phyloP scores from a whole-genome alignment of 2,329 filamentous ascomycete genomes.

The Phyllosticta citribraziliensis region DNA sequence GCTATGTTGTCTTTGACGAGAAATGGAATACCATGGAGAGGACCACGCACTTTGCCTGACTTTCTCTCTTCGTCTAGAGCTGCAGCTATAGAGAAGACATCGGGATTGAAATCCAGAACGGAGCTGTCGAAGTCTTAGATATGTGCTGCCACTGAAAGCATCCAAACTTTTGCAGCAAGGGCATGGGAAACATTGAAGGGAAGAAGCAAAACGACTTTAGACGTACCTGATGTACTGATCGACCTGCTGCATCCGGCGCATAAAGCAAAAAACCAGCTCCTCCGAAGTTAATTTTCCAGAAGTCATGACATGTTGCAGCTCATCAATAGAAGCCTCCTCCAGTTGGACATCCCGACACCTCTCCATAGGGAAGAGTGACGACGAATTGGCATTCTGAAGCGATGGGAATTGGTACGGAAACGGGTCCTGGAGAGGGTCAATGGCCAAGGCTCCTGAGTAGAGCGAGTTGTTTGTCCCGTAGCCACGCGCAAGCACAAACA shows the following conservation, averaged over 20 bases:
- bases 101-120: constrained; percentile 59
- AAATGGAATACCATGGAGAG: constrained; percentile 67
- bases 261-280: constrained; percentile 29
- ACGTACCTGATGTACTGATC: constrained; percentile 26
- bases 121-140: constrained; percentile 32
- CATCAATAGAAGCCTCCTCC: constrained; percentile 60
- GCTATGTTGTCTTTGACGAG: constrained; percentile 54
- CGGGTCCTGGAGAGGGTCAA: constrained; percentile 14
- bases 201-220: neutral
- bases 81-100: constrained; percentile 52
- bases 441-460: neutral
- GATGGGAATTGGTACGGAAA: constrained; percentile 28
- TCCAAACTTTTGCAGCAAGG: too few relatives aligned
- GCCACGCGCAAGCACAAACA: neutral
- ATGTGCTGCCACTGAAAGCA: neutral
- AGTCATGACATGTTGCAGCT: constrained; percentile 51
- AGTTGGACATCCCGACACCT: constrained; percentile 50
- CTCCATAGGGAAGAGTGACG: constrained; percentile 51
- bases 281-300: constrained; percentile 43
- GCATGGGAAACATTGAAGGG: neutral
- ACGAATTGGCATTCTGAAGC: neutral
- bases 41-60: constrained; percentile 48
- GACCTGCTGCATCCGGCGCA: constrained; percentile 51
- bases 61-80: constrained; percentile 51
- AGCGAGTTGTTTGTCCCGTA: neutral